Base-by-base conservation (phyloP, 177 flowering plant species). In the Vitis hybrid region DNA sequence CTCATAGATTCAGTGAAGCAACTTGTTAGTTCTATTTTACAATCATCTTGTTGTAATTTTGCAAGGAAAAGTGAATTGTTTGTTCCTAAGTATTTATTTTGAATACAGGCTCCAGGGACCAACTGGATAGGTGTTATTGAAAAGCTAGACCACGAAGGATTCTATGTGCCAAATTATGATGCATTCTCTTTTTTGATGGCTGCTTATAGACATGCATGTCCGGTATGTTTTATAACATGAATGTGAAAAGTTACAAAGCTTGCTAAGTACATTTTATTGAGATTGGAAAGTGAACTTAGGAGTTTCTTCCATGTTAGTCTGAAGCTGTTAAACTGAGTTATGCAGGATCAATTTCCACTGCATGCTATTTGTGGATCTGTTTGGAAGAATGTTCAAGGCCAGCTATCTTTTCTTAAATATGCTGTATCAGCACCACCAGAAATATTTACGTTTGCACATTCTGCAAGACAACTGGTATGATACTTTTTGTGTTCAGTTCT, bases 321-420 rank as follows among this genome's bases (percentile, higher is more conserved):
- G 18, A 72, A 35, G 52, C 15, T 70, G 12, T 67, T 32, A 46
- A 59, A 52, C 64, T 78, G 65, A 56, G 35, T n/a, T 32, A 9
- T 83, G 78, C 82, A 96, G 99, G 98, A 96, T 30, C 92, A 91
- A 0, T 96, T 96, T 70, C 99, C 99, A 13, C 95, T 96, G 24
- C 86, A 84, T 82, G 86, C 91, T n/a, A 75, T 96, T 52, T 89
- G 97, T 82, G 95, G 97, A 35, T 88, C 87, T 72, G 82, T 88
- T 3, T 96, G 99, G 99, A 91, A 86, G 75, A 90, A 96, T 79
- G 77, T 82, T 35, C 95, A 93, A 65, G 97, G 97, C n/a, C 99
- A 96, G 74, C 72, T 96, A 56, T 96, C 98, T 56, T 88, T 96
- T 79, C 88, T 96, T n/a, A 91, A 81, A 80, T 80, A 86, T 87